A percentile compares a stretch with the other conserved stretches of the same genome.
These are phyloP conservation scores for Dimocarpus longan DNA, from an alignment of 345 rosid species.

Conservation along the genomic window DNA sequence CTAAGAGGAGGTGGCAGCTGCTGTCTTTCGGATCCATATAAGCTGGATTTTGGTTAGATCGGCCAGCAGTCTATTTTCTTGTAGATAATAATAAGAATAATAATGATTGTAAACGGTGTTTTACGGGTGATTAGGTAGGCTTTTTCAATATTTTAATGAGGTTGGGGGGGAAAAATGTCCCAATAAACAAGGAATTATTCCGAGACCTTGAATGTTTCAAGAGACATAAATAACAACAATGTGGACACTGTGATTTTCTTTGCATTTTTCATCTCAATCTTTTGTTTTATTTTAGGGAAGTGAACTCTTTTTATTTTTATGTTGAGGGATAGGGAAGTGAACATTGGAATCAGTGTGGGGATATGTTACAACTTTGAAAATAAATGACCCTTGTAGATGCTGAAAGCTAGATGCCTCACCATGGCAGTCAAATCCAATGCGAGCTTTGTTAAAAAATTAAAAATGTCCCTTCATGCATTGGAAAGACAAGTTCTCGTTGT, in stretches of 20 bases:
- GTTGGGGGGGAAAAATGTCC: slow-evolving; percentile 20
- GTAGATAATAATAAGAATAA: slow-evolving; percentile 38
- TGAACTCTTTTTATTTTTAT: too few species aligned
- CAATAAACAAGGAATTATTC: slow-evolving; percentile 22
- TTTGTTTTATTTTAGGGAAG: background rate
- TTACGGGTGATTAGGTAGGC: slow-evolving; percentile 10
- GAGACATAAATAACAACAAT: background rate
- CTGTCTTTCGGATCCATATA: slow-evolving; percentile 10
- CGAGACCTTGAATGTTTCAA: slow-evolving; percentile 5
- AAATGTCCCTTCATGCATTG: background rate
- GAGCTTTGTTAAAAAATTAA: background rate
- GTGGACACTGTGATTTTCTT: background rate
- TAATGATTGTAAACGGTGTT: background rate
- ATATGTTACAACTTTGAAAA: background rate
- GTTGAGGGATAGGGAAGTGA: background rate
- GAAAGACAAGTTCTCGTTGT: background rate
- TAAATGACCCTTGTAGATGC: background rate
- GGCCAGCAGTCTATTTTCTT: slow-evolving; percentile 27
- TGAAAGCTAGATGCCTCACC: background rate
- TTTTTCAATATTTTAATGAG: slow-evolving; percentile 13
- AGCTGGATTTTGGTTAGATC: slow-evolving; percentile 21
- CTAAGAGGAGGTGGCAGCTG: background rate
- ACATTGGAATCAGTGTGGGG: background rate
- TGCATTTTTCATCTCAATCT: background rate
- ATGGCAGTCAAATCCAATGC: background rate